phyloP scores from a whole-genome alignment of 352 stramenopile species.

The Aphanomyces stellatus region DNA sequence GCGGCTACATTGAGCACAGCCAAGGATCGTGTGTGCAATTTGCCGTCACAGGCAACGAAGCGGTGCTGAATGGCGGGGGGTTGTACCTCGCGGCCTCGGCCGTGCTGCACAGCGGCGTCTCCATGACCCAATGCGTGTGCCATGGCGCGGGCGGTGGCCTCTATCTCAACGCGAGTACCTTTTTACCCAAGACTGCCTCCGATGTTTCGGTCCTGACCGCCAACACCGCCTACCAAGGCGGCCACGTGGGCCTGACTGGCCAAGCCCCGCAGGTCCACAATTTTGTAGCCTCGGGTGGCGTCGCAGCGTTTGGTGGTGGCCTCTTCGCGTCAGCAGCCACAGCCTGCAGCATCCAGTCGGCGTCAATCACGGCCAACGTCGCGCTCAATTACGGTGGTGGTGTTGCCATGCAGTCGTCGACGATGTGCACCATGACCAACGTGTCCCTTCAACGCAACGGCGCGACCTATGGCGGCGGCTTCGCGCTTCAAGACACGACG shows the following conservation, averaged over 20 bases:
- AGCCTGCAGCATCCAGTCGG: background rate
- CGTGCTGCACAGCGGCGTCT: background rate
- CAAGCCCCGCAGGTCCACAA: too few relatives aligned
- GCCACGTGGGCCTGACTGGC: too few relatives aligned
- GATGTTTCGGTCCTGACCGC: too few relatives aligned
- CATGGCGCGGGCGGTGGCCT: background rate
- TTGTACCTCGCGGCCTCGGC: background rate
- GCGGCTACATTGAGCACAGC: constrained; percentile 26
- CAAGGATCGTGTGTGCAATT: background rate
- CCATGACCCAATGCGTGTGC: background rate
- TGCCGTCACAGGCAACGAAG: background rate
- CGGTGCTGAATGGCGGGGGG: background rate
- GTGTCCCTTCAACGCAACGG: background rate
- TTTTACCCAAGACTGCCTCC: too few relatives aligned
- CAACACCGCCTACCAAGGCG: too few relatives aligned
- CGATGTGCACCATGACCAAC: background rate
- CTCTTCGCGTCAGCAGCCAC: too few relatives aligned
- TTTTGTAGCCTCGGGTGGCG: too few relatives aligned
- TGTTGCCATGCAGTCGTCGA: background rate
- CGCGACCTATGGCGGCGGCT: background rate
- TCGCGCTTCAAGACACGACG: background rate
- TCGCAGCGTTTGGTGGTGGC: too few relatives aligned
- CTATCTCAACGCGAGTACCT: background rate
- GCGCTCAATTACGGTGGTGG: background rate
- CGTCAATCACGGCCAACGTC: background rate